Conservation (phyloP, 1,139 yeast genomes). For the Hanseniaspora uvarum region DNA sequence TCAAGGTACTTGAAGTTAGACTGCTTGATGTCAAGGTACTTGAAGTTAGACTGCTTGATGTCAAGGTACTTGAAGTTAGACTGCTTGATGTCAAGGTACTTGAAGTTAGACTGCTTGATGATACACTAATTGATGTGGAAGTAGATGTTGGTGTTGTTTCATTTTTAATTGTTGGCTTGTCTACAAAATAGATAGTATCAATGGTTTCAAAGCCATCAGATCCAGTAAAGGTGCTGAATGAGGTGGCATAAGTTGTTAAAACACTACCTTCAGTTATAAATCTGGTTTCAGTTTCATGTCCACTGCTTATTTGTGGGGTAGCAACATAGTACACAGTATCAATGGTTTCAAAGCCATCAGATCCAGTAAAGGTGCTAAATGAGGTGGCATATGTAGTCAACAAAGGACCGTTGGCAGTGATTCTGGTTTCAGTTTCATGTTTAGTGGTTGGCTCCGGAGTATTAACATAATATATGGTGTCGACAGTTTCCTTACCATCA, state of each 20-base stretch:
- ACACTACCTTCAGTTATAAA: neutral
- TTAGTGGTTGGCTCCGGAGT: neutral
- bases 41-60: too few relatives aligned
- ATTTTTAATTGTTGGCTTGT: slow-evolving; percentile 17
- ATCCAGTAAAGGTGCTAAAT: neutral
- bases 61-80: too few relatives aligned
- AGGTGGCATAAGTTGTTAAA: neutral
- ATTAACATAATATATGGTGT: neutral
- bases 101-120: neutral
- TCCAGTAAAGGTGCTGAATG: slow-evolving; percentile 15
- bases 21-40: too few relatives aligned
- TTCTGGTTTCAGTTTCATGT: neutral
- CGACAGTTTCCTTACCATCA: slow-evolving; percentile 18
- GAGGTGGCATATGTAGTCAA: neutral
- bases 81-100: too few relatives aligned
- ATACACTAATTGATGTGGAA: too few relatives aligned
- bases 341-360: neutral
- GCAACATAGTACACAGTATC: slow-evolving; percentile 18
- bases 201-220: slow-evolving; percentile 17
- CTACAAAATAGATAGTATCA: slow-evolving; percentile 17
- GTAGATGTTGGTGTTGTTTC: neutral
- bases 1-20: too few relatives aligned
- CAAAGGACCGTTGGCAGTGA: neutral
- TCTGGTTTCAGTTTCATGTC: neutral
- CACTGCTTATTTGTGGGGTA: too few relatives aligned